A percentile compares a stretch with the other conserved stretches of the same genome.
phyloP scores from a whole-genome alignment of 1,284 basidiomycete genomes.

The Cutaneotrichosporon sp. region DNA sequence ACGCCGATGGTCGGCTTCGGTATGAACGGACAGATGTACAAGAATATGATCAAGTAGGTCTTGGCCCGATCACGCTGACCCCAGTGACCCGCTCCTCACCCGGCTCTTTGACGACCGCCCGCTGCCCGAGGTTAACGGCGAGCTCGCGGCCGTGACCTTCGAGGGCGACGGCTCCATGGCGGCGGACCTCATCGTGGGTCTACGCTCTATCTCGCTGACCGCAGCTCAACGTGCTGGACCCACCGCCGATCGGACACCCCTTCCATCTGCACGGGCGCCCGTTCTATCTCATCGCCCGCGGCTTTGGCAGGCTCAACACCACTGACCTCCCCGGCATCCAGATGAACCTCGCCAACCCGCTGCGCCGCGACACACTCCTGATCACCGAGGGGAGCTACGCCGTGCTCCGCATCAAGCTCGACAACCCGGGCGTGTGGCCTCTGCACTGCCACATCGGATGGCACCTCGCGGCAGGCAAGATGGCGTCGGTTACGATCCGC shows the following conservation, averaged over 20 bases:
- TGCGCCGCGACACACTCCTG: conserved; percentile 49
- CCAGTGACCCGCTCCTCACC: background rate
- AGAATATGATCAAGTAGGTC: conserved; percentile 32
- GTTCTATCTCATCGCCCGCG: conserved; percentile 46
- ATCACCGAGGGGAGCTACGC: conserved; percentile 33
- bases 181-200: conserved; percentile 31
- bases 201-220: background rate
- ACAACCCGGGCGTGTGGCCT: conserved; percentile 33
- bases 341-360: conserved; percentile 44
- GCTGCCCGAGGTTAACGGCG: conserved; percentile 21
- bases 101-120: background rate
- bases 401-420: conserved; percentile 33
- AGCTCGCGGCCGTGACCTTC: conserved; percentile 30
- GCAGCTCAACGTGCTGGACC: conserved; percentile 48
- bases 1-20: conserved; percentile 30
- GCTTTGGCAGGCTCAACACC: conserved; percentile 32
- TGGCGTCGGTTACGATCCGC: conserved; percentile 12
- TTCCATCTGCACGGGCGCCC: conserved; percentile 42
- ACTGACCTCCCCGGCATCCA: conserved; percentile 12
- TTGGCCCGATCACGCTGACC: background rate
- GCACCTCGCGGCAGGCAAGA: conserved; percentile 30
- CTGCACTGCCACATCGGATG: conserved; percentile 39
- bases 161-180: conserved; percentile 24
- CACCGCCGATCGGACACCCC: conserved; percentile 41
- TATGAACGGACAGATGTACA: conserved; percentile 37